Conservation (phyloP, 805 yeast genomes). For the Torulaspora franciscae region DNA sequence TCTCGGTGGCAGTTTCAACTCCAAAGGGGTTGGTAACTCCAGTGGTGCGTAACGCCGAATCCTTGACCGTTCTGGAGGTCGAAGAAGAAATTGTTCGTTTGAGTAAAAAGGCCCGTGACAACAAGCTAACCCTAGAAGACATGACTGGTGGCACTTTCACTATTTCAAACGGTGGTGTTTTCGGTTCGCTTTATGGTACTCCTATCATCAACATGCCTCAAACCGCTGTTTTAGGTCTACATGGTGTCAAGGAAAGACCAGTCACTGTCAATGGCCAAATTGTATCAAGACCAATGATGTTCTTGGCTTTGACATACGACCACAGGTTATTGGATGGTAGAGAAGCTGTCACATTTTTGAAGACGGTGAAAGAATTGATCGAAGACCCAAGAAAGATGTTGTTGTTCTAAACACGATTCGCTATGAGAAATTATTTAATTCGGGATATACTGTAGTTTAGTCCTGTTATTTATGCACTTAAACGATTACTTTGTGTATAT, state of each 20-base stretch:
- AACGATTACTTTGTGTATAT: conserved; percentile 1
- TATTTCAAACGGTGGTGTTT: conserved; percentile 98
- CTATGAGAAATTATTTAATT: conserved; percentile 1
- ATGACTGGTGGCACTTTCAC: conserved; percentile 99
- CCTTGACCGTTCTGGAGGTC: conserved; percentile 78
- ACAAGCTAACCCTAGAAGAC: conserved; percentile 92
- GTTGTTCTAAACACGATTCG: conserved; percentile 37
- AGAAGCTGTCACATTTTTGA: conserved; percentile 96
- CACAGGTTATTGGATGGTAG: conserved; percentile 98
- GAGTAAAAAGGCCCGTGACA: conserved; percentile 94
- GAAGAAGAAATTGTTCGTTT: conserved; percentile 78
- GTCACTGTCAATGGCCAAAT: conserved; percentile 94
- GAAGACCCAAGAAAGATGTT: conserved; percentile 99
- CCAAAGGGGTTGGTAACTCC: conserved; percentile 99
- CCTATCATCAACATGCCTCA: conserved; percentile 98
- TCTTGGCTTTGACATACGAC: conserved; percentile 95
- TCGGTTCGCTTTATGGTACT: conserved; percentile 95
- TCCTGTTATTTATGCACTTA: conserved; percentile 3
- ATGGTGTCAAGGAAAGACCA: conserved; percentile 96
- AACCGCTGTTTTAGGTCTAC: conserved; percentile 95
- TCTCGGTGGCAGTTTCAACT: conserved; percentile 95
- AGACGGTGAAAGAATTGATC: conserved; percentile 90
- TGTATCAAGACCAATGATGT: conserved; percentile 99
- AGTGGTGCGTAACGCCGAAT: conserved; percentile 94
- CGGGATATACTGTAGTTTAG: not conserved